These are phyloP conservation scores for Nicotiana obtusifolia DNA, from an alignment of 257 asterid genomes.

Conservation along the genomic window DNA sequence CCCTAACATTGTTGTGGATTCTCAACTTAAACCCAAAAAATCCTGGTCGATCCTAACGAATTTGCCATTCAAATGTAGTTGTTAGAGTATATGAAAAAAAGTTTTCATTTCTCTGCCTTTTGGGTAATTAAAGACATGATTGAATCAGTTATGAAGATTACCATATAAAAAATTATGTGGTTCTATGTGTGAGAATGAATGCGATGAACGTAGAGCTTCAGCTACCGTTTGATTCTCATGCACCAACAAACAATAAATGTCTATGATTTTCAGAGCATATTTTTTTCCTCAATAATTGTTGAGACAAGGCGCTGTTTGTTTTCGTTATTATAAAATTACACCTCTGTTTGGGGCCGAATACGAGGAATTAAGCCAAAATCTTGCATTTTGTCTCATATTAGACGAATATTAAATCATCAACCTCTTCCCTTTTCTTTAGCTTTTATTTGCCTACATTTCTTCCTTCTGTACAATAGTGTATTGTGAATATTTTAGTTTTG, in stretches of 20 bases:
- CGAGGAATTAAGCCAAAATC: background rate
- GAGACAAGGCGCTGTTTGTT: constrained; percentile 5
- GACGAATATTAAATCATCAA: background rate
- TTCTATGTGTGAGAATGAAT: background rate
- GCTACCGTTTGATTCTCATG: background rate
- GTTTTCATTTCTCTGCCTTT: background rate
- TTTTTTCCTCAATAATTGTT: background rate
- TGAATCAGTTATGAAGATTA: background rate
- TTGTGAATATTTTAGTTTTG: background rate
- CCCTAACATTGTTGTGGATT: too few relatives aligned
- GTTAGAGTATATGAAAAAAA: background rate
- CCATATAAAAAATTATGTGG: background rate
- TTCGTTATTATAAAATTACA: background rate
- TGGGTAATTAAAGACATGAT: background rate
- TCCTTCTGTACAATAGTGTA: background rate
- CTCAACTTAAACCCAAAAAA: too few relatives aligned
- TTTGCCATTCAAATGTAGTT: background rate
- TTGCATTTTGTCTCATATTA: background rate
- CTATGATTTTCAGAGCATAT: background rate
- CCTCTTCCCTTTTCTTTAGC: background rate
- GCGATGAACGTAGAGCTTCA: background rate
- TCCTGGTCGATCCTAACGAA: background rate
- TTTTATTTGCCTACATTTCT: background rate
- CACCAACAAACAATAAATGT: background rate
- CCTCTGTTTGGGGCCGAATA: background rate